Evolutionary conservation across 2,329 filamentous ascomycete species (phyloP), one percentile per base, ranked within the genome.

Genomic region (Zasmidium citrigriseum): DNA sequence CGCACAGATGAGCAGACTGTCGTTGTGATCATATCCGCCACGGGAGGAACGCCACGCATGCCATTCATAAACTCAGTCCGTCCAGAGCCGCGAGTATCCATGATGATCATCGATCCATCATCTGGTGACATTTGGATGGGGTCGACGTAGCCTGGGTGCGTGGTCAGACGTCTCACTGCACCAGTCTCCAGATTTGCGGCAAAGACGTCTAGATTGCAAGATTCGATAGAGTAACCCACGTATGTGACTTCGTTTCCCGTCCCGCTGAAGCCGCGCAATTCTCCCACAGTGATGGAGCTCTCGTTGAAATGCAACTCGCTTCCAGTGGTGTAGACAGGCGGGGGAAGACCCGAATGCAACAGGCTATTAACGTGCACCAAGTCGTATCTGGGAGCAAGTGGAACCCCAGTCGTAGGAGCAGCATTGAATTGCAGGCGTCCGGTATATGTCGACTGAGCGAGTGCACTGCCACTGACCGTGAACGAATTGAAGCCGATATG

Each of bases 251-350:
- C 77, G 7, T 70, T 66, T 0, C 78, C 77, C 2, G 66, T 69
- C 5, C 78, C 78, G 10, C 60, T 77, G 61, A 80, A 81, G 7
- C 78, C 77, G 11, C 78, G 75, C 1, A 80, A 67, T 66, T 82
- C 78, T 4, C 78, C 78, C 0, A 80, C 70, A 2, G 59, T 63
- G 52, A 78, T 71, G 10, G 71, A 71, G 9, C 69, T 61, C 1
- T 58, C 45, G 29, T 76, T 71, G 38, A 76, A 44, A 2, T 55
- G 20, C 14, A 78, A 50, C n/a, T 73, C 48, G 4, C 60, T 51
- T 7, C 70, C 73, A 16, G 67, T 55, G 3, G 56, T 56, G 4
- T 55, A 63, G 46, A 75, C 60, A 0, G 70, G 63, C 1, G 63
- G 46, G 1, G 55, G 49, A 3, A 50, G 51, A 21, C 64, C 58